Conservation (phyloP, 352 stramenopile species). For the Phytophthora citricola region DNA sequence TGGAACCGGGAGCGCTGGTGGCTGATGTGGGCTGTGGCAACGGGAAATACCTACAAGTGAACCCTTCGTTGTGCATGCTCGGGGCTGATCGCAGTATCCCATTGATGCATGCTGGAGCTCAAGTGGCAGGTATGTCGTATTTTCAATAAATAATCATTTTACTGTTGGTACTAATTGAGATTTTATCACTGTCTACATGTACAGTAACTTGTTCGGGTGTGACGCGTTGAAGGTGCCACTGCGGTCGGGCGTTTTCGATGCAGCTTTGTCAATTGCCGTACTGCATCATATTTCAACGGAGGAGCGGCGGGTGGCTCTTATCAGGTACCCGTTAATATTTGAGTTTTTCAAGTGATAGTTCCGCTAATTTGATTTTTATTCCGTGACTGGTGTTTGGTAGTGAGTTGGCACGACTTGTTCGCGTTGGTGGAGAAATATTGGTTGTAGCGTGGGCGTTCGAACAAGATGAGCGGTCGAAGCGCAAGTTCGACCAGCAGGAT, state of each 20-base stretch:
- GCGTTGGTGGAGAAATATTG: slow-evolving; percentile 58
- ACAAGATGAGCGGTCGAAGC: slow-evolving; percentile 80
- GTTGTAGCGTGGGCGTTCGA: slow-evolving; percentile 88
- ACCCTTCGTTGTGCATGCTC: slow-evolving; percentile 68
- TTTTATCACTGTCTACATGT: background rate
- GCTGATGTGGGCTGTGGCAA: slow-evolving; percentile 86
- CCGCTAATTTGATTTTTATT: background rate
- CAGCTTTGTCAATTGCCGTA: slow-evolving; percentile 85
- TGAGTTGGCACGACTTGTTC: slow-evolving; percentile 72
- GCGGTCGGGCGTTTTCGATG: slow-evolving; percentile 65
- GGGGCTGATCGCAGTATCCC: slow-evolving; percentile 80
- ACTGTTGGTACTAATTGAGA: slow-evolving; percentile 4
- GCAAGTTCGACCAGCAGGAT: slow-evolving; percentile 78
- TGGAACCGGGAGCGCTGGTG: slow-evolving; percentile 62
- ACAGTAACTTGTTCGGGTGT: slow-evolving; percentile 69
- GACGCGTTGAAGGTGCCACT: slow-evolving; percentile 76
- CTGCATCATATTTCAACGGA: slow-evolving; percentile 86
- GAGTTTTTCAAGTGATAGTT: background rate
- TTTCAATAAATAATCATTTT: background rate
- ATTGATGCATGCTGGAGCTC: slow-evolving; percentile 60
- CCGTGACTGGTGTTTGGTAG: slow-evolving; percentile 28
- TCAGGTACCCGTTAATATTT: slow-evolving; percentile 45
- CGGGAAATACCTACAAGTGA: slow-evolving; percentile 82
- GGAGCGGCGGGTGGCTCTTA: slow-evolving; percentile 68
- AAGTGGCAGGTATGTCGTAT: slow-evolving; percentile 41